Evolutionary conservation across 208 protist species (phyloP).

Genomic region (Crithidia expoeki): DNA sequence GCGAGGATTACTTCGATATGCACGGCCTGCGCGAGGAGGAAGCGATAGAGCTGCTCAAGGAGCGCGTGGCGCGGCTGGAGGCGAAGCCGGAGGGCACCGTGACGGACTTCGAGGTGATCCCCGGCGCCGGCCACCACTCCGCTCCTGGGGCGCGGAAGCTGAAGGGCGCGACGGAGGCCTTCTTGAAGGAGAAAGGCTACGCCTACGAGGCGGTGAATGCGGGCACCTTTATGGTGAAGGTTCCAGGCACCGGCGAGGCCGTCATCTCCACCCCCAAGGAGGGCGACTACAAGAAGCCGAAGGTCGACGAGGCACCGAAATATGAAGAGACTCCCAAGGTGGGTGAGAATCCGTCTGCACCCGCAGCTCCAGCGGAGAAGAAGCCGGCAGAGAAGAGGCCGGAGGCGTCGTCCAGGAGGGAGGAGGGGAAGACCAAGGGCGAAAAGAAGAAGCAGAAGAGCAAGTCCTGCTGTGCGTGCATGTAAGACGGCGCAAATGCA

Average conservation of each 20-base stretch:
- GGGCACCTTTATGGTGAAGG: slow-evolving; percentile 41
- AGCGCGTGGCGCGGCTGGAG: slow-evolving; percentile 44
- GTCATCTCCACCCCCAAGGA: slow-evolving; percentile 14
- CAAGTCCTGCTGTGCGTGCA: slow-evolving; percentile 31
- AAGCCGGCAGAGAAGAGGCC: slow-evolving; percentile 8
- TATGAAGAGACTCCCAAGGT: no score
- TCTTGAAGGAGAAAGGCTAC: slow-evolving; percentile 42
- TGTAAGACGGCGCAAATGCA: slow-evolving; percentile 8
- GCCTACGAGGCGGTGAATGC: slow-evolving; percentile 44
- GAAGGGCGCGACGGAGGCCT: slow-evolving; percentile 42
- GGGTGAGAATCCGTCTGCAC: no score
- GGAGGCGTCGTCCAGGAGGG: background rate
- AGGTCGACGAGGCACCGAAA: slow-evolving; percentile 1
- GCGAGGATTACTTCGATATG: slow-evolving; percentile 59
- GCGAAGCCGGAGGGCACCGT: slow-evolving; percentile 35
- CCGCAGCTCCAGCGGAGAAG: background rate
- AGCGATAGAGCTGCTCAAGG: slow-evolving; percentile 47
- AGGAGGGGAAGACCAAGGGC: slow-evolving; percentile 2
- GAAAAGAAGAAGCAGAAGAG: slow-evolving; percentile 13
- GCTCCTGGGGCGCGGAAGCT: slow-evolving; percentile 46
- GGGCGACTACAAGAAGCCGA: slow-evolving; percentile 21
- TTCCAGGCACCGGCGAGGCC: slow-evolving; percentile 34
- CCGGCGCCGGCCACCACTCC: slow-evolving; percentile 66
- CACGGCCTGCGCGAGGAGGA: slow-evolving; percentile 61
- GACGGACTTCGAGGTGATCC: slow-evolving; percentile 50